Evolutionary conservation across 2,329 filamentous ascomycete species (phyloP).

Genomic region (Calonectria pseudoreteaudii): DNA sequence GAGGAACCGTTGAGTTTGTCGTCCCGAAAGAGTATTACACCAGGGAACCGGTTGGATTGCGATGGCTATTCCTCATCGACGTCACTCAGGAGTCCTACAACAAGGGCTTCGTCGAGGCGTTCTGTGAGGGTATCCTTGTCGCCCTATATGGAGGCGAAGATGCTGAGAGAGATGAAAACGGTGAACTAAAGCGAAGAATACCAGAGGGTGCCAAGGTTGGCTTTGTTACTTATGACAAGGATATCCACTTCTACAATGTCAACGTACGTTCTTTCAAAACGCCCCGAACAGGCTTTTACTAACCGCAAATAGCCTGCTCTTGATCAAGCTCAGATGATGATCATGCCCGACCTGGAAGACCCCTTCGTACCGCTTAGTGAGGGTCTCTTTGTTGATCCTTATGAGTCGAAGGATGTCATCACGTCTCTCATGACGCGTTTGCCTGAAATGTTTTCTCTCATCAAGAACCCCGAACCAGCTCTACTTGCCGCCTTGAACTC

Average conservation of each 20-base stretch:
- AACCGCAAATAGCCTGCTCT: conserved; percentile 69
- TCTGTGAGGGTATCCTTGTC: conserved; percentile 88
- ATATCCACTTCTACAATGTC: conserved; percentile 98
- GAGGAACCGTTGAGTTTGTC: conserved; percentile 94
- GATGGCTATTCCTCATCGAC: conserved; percentile 92
- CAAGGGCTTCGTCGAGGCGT: conserved; percentile 89
- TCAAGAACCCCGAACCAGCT: conserved; percentile 93
- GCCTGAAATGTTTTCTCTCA: conserved; percentile 85
- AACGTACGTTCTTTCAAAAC: conserved; percentile 66
- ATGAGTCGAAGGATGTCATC: conserved; percentile 89
- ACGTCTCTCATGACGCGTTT: conserved; percentile 86
- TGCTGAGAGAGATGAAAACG: conserved; percentile 60
- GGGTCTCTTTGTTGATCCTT: conserved; percentile 93
- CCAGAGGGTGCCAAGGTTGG: conserved; percentile 88
- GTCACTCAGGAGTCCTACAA: conserved; percentile 92
- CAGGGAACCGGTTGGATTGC: conserved; percentile 88
- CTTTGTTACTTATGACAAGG: conserved; percentile 95
- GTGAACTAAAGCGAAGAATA: conserved; percentile 68
- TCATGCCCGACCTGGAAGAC: conserved; percentile 97
- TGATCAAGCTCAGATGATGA: conserved; percentile 95
- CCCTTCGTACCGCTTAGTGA: conserved; percentile 94
- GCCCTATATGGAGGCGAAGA: conserved; percentile 82
- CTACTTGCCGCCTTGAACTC: conserved; percentile 87
- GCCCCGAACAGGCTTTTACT: conserved; percentile 12
- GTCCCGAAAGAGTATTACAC: conserved; percentile 99